These are phyloP conservation scores for Phaseolus coccineus DNA, from an alignment of 331 rosid species.

Conservation along the genomic window DNA sequence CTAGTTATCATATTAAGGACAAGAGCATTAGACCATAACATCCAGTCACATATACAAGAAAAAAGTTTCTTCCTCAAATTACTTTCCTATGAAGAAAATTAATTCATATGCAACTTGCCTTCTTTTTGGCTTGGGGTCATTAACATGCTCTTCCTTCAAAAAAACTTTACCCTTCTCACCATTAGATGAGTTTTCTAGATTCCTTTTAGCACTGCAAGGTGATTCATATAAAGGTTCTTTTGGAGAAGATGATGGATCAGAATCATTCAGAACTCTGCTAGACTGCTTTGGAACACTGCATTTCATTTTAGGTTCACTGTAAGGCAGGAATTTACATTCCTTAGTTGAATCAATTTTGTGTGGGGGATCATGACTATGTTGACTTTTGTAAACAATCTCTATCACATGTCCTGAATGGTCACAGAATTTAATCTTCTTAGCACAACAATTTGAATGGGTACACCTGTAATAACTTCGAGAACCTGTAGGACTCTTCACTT, in stretches of 20 bases:
- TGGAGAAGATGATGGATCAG: slow-evolving; percentile 55
- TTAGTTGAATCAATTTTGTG: slow-evolving; percentile 52
- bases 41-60: background rate
- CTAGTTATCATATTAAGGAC: slow-evolving; percentile 54
- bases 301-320: slow-evolving; percentile 53
- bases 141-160: slow-evolving; percentile 63
- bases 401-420: slow-evolving; percentile 61
- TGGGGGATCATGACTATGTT: slow-evolving; percentile 81
- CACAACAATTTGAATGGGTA: slow-evolving; percentile 68
- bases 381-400: slow-evolving; percentile 75
- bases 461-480: slow-evolving; percentile 90
- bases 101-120: slow-evolving; percentile 59
- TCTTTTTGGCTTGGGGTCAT: slow-evolving; percentile 67
- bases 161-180: slow-evolving; percentile 53
- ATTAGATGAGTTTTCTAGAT: slow-evolving; percentile 51
- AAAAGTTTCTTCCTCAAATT: background rate
- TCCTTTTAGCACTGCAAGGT: slow-evolving; percentile 52
- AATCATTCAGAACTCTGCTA: slow-evolving; percentile 47
- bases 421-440: slow-evolving; percentile 81
- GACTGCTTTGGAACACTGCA: slow-evolving; percentile 50
- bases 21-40: slow-evolving; percentile 31
- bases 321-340: slow-evolving; percentile 52
- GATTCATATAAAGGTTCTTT: slow-evolving; percentile 57
- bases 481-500: slow-evolving; percentile 88
- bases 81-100: slow-evolving; percentile 18